phyloP scores from a whole-genome alignment of 192 early-diverging fungal species.

The Backusella sp. region DNA sequence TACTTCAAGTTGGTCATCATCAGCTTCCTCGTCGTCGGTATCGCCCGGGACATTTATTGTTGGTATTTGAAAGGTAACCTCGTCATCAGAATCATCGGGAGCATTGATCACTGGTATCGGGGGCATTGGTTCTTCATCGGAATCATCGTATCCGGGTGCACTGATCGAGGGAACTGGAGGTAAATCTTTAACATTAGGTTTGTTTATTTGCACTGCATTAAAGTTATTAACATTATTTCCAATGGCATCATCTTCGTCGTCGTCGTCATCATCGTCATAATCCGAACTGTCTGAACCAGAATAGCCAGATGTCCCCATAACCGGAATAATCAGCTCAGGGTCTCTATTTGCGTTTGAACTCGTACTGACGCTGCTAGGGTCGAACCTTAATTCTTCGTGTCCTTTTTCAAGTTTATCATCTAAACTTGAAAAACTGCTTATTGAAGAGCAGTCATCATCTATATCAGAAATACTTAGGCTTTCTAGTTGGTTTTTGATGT shows the following conservation, averaged over 20 bases:
- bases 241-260: background rate
- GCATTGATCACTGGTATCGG: background rate
- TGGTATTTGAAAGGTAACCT: background rate
- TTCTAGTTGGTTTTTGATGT: background rate
- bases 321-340: background rate
- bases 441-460: background rate
- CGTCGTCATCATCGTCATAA: background rate
- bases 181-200: background rate
- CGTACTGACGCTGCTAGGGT: background rate
- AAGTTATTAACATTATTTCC: background rate
- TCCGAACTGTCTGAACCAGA: background rate
- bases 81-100: background rate
- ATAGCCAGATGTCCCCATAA: background rate
- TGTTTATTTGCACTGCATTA: background rate
- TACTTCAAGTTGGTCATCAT: background rate
- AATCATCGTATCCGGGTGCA: background rate
- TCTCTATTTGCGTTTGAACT: background rate
- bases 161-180: background rate
- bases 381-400: background rate
- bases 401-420: background rate
- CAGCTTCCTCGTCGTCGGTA: background rate
- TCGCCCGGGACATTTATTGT: background rate
- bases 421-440: background rate
- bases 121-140: background rate
- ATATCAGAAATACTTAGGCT: background rate